phyloP scores from a whole-genome alignment of 257 asterid genomes.

The Thymus mandschuricus region DNA sequence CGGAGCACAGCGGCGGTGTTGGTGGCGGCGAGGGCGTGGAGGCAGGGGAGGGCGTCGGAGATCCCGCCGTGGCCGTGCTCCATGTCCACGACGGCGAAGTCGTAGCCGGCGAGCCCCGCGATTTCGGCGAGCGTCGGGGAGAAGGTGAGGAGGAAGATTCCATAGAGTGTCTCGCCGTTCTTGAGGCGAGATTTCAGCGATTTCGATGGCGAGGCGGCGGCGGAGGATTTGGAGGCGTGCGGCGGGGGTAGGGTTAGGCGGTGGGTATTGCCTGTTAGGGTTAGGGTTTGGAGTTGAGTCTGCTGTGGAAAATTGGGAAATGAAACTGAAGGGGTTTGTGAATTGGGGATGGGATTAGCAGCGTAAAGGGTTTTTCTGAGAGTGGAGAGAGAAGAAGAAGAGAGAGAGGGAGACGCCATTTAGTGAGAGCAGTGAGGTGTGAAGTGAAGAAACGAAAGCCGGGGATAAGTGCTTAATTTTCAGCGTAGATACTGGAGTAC shows the following conservation, averaged over 20 bases:
- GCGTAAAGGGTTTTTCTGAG: too few species aligned
- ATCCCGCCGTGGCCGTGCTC: slow-evolving; percentile 89
- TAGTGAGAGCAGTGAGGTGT: slow-evolving; percentile 17
- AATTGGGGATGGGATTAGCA: too few species aligned
- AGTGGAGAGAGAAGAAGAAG: too few species aligned
- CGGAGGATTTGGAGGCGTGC: slow-evolving; percentile 30
- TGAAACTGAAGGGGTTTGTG: background rate
- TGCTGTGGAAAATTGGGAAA: slow-evolving; percentile 26
- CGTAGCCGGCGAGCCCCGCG: slow-evolving; percentile 76
- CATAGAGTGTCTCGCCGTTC: slow-evolving; percentile 71
- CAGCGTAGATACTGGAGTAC: too few species aligned
- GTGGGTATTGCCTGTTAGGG: slow-evolving; percentile 32
- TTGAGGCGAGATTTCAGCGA: slow-evolving; percentile 65
- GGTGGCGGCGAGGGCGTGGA: slow-evolving; percentile 71
- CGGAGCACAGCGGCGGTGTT: slow-evolving; percentile 76
- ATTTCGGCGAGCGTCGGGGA: slow-evolving; percentile 82
- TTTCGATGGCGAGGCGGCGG: slow-evolving; percentile 7
- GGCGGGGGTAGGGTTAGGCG: slow-evolving; percentile 22
- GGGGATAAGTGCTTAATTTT: too few species aligned
- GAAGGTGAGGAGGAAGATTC: slow-evolving; percentile 71
- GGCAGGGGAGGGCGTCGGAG: slow-evolving; percentile 68
- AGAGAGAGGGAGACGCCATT: too few species aligned
- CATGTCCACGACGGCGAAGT: slow-evolving; percentile 81
- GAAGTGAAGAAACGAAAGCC: background rate
- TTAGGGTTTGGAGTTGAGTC: slow-evolving; percentile 40